Evolutionary conservation across 2,329 filamentous ascomycete species (phyloP).

Genomic region (Diaporthe sp.): DNA sequence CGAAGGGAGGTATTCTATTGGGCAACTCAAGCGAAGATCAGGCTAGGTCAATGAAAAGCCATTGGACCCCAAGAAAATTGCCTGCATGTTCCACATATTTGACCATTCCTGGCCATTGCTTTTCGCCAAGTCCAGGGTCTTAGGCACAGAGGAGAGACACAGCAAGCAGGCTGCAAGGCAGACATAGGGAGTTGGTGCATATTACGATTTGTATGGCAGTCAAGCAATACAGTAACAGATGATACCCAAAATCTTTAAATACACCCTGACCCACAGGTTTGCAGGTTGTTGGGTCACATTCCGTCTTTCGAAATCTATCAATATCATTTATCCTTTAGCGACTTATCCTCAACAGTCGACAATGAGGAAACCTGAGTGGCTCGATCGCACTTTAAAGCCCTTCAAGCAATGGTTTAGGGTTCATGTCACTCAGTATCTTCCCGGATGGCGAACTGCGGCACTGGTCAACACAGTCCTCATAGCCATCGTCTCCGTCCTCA

Average conservation of each 20-base stretch:
- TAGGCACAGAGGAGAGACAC: background rate
- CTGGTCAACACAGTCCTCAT: background rate
- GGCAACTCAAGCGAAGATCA: background rate
- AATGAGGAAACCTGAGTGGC: background rate
- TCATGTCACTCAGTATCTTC: background rate
- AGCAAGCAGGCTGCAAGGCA: background rate
- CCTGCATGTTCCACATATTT: background rate
- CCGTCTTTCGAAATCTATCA: background rate
- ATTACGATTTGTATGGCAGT: rapidly evolving
- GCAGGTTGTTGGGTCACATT: background rate
- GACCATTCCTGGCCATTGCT: background rate
- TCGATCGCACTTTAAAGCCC: background rate
- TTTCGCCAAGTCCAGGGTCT: background rate
- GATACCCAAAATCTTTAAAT: background rate
- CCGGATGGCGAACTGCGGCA: background rate
- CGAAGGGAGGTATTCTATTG: background rate
- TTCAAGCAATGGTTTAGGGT: background rate
- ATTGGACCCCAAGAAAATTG: too few species aligned
- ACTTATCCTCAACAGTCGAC: background rate
- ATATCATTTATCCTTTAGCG: background rate
- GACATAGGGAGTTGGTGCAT: background rate
- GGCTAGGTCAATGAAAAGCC: background rate
- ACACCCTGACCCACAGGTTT: background rate
- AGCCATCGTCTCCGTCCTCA: background rate
- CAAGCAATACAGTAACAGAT: background rate